phyloP scores from a whole-genome alignment of 2,329 filamentous ascomycete species.

The Pseudofabraea citricarpa region DNA sequence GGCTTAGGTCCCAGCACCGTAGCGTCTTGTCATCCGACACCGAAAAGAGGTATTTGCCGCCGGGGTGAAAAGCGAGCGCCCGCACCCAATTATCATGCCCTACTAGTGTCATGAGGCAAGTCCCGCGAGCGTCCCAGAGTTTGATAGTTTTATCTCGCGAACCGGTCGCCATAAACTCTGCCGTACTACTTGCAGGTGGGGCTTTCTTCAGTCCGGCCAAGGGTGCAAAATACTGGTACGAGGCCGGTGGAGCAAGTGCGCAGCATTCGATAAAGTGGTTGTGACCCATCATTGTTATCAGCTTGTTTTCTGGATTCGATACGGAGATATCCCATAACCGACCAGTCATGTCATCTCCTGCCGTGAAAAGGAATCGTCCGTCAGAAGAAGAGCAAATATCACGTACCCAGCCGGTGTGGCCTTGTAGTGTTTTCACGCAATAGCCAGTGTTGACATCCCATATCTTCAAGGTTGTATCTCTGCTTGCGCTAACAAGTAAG shows the following conservation, averaged over 20 bases:
- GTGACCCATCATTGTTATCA: slow-evolving; percentile 80
- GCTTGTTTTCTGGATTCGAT: slow-evolving; percentile 69
- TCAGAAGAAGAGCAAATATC: slow-evolving; percentile 80
- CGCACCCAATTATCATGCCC: slow-evolving; percentile 96
- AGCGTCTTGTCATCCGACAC: slow-evolving; percentile 88
- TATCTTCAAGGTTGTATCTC: slow-evolving; percentile 79
- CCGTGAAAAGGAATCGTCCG: slow-evolving; percentile 77
- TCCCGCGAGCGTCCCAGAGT: slow-evolving; percentile 83
- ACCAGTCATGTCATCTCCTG: slow-evolving; percentile 76
- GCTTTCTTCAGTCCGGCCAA: slow-evolving; percentile 81
- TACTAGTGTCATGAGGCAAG: slow-evolving; percentile 74
- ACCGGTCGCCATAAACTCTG: slow-evolving; percentile 87
- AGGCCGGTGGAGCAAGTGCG: slow-evolving; percentile 72
- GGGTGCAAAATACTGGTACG: slow-evolving; percentile 71
- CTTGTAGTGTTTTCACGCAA: slow-evolving; percentile 83
- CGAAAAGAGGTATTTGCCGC: slow-evolving; percentile 83
- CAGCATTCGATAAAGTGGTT: slow-evolving; percentile 86
- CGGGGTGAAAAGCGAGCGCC: slow-evolving; percentile 81
- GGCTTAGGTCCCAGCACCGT: slow-evolving; percentile 87
- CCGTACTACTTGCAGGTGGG: slow-evolving; percentile 66
- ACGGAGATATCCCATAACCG: slow-evolving; percentile 79
- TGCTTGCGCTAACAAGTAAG: slow-evolving; percentile 77
- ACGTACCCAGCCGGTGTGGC: slow-evolving; percentile 87
- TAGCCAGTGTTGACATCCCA: slow-evolving; percentile 95
- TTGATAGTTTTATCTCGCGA: slow-evolving; percentile 87